phyloP scores from a whole-genome alignment of 2,329 filamentous ascomycete species.

The Metarhizium robertsii region DNA sequence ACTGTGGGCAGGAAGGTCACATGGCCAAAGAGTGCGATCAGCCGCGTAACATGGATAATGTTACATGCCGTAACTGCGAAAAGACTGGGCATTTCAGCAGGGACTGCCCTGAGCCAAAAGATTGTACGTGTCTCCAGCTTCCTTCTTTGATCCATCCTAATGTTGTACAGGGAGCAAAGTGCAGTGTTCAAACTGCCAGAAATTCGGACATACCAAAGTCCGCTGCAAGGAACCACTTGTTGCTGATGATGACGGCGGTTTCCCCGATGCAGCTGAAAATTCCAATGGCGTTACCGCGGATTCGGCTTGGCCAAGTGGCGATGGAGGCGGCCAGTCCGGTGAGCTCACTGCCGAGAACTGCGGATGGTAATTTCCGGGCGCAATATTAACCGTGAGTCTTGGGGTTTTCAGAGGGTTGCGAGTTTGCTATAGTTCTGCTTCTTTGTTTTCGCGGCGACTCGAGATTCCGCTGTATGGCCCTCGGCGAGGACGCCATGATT shows the following conservation, averaged over 20 bases:
- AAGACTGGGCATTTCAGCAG: slow-evolving; percentile 51
- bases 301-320: slow-evolving; percentile 2
- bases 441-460: background rate
- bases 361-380: background rate
- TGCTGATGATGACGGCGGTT: slow-evolving; percentile 8
- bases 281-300: slow-evolving; percentile 2
- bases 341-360: background rate
- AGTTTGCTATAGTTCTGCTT: background rate
- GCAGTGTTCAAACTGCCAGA: slow-evolving; percentile 28
- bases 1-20: slow-evolving; percentile 57
- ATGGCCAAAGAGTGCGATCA: slow-evolving; percentile 41
- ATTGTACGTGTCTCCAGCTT: slow-evolving; percentile 20
- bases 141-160: background rate
- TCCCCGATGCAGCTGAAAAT: slow-evolving; percentile 6
- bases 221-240: slow-evolving; percentile 22
- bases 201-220: slow-evolving; percentile 30
- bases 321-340: slow-evolving; percentile 1
- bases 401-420: background rate
- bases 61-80: slow-evolving; percentile 53
- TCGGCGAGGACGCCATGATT: background rate
- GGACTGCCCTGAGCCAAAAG: slow-evolving; percentile 50
- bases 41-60: slow-evolving; percentile 31
- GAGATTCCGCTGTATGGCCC: background rate
- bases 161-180: slow-evolving; percentile 26
- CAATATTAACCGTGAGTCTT: background rate